A percentile compares a stretch with the other conserved stretches of the same genome.
phyloP scores from a whole-genome alignment of 768 basidiomycete genomes.

The Mycena sanguinolenta region DNA sequence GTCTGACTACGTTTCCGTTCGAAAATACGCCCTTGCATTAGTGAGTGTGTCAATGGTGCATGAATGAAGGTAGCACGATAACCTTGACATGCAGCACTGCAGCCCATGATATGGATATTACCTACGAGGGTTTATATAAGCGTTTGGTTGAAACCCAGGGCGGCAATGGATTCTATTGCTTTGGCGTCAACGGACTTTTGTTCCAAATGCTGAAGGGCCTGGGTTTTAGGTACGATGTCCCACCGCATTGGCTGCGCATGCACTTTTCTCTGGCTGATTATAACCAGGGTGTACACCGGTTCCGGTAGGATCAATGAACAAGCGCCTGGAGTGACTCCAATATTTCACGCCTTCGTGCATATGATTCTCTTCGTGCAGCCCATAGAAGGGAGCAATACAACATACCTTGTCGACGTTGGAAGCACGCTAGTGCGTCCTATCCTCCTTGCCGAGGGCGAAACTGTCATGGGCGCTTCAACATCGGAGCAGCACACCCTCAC shows the following conservation, averaged over 20 bases:
- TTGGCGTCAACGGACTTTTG: conserved; percentile 32
- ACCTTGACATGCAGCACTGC: conserved; percentile 25
- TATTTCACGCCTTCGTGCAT: conserved; percentile 38
- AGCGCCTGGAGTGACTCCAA: conserved; percentile 10
- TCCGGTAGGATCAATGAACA: conserved; percentile 38
- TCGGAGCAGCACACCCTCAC: conserved; percentile 34
- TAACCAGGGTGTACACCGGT: conserved; percentile 32
- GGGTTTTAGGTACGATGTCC: conserved; percentile 28
- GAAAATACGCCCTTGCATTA: conserved; percentile 37
- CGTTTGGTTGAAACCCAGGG: conserved; percentile 21
- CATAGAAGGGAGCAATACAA: conserved; percentile 31
- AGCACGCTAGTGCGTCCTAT: conserved; percentile 36
- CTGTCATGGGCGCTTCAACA: conserved; percentile 36
- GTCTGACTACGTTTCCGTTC: conserved; percentile 32
- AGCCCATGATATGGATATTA: conserved; percentile 33
- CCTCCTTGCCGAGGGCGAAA: conserved; percentile 31
- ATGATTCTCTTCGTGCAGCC: conserved; percentile 42
- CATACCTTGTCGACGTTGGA: conserved; percentile 40
- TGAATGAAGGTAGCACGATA: neutral
- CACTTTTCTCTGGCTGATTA: neutral
- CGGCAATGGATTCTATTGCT: conserved; percentile 30
- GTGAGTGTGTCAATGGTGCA: neutral
- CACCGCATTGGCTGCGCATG: too few species aligned
- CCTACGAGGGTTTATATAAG: conserved; percentile 18
- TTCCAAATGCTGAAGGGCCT: conserved; percentile 32